phyloP scores from a whole-genome alignment of 768 basidiomycete genomes.

The Cyclocybe cylindracea region DNA sequence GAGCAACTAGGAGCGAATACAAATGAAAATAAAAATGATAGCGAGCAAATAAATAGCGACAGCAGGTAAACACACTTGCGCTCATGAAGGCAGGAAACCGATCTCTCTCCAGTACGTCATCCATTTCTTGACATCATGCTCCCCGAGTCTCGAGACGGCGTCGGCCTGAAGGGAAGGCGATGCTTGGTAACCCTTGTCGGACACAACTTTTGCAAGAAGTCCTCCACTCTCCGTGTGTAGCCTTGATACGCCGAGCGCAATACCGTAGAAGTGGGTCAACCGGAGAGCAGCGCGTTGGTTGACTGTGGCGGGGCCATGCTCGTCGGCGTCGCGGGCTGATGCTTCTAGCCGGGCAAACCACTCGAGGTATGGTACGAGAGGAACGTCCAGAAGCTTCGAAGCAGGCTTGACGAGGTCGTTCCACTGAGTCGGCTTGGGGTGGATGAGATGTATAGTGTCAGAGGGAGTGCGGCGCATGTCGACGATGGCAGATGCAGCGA shows the following conservation, averaged over 20 bases:
- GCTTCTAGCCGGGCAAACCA: conserved; percentile 28
- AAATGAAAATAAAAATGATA: background rate
- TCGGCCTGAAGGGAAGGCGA: conserved; percentile 8
- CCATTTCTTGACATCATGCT: conserved; percentile 13
- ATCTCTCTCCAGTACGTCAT: conserved; percentile 17
- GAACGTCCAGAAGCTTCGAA: conserved; percentile 20
- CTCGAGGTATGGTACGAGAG: conserved; percentile 29
- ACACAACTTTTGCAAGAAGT: conserved; percentile 12
- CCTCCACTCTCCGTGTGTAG: conserved; percentile 13
- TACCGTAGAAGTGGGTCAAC: conserved; percentile 16
- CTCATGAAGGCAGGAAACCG: conserved; percentile 13
- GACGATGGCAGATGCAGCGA: conserved; percentile 28
- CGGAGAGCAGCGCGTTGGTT: conserved; percentile 9
- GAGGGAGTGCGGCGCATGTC: conserved; percentile 21
- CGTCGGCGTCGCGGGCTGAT: conserved; percentile 8
- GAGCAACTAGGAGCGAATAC: background rate
- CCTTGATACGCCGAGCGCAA: conserved; percentile 6
- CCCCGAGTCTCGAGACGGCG: conserved; percentile 1
- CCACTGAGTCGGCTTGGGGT: conserved; percentile 31
- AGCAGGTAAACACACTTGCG: background rate
- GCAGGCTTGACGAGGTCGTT: conserved; percentile 11
- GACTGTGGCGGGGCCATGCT: background rate
- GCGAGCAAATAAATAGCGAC: conserved; percentile 1
- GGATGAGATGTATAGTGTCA: conserved; percentile 25
- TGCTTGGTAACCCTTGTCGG: conserved; percentile 11